A percentile compares a stretch with the other conserved stretches of the same genome.
These are phyloP conservation scores for Hemisphaericaspora nanyangensis DNA, from an alignment of 805 yeast species.

Conservation along the genomic window DNA sequence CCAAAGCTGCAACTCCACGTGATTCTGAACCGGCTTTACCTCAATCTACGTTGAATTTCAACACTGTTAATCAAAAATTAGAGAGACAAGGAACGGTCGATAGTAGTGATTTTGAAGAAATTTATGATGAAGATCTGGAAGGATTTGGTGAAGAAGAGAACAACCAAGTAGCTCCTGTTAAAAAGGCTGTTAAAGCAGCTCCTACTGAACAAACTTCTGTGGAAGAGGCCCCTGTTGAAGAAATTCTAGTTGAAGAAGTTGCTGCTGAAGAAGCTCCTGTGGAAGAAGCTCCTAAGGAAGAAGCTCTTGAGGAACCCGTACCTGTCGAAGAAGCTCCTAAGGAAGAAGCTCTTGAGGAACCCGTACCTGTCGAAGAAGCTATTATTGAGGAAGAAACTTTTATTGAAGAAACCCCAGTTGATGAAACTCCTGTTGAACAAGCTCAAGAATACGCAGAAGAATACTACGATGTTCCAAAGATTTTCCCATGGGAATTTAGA, in stretches of 20 bases:
- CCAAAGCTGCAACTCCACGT: background rate
- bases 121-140: constrained; percentile 9
- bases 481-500: constrained; percentile 39
- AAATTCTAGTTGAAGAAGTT: too few species aligned
- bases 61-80: constrained; percentile 10
- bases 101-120: constrained; percentile 12
- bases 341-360: too few species aligned
- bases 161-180: too few species aligned
- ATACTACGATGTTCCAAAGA: constrained; percentile 11
- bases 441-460: background rate
- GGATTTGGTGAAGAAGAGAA: constrained; percentile 5
- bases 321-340: too few species aligned
- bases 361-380: background rate
- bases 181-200: too few species aligned
- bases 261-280: too few species aligned
- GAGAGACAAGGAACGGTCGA: constrained; percentile 11
- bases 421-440: too few species aligned
- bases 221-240: background rate
- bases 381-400: too few species aligned
- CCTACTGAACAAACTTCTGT: too few species aligned
- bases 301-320: too few species aligned
- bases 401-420: too few species aligned
- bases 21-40: background rate
- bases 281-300: background rate
- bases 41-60: background rate